These are phyloP conservation scores for Psilocybe azurescens DNA, from an alignment of 768 basidiomycete genomes.

Conservation along the genomic window DNA sequence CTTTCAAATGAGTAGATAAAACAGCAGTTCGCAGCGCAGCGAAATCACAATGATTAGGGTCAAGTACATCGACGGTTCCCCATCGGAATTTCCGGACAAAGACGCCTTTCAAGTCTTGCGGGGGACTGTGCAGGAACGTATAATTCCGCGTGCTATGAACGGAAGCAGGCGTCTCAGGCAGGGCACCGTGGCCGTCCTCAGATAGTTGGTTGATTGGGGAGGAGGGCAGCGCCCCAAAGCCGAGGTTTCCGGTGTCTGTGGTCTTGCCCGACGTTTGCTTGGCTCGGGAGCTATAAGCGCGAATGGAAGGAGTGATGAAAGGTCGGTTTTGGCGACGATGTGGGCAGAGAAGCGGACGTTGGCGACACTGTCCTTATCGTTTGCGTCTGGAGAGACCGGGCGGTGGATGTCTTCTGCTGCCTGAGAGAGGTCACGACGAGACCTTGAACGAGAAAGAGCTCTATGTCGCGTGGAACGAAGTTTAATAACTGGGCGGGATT, in stretches of 20 bases:
- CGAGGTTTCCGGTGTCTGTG: conserved; percentile 35
- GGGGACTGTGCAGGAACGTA: conserved; percentile 57
- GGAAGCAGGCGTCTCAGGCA: conserved; percentile 43
- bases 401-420: conserved; percentile 60
- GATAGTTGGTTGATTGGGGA: conserved; percentile 38
- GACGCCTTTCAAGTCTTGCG: conserved; percentile 72
- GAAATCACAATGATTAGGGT: conserved; percentile 89
- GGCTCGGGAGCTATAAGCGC: conserved; percentile 80
- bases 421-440: conserved; percentile 70
- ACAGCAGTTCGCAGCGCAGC: conserved; percentile 83
- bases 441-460: conserved; percentile 68
- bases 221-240: conserved; percentile 32
- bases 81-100: conserved; percentile 84
- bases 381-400: conserved; percentile 60
- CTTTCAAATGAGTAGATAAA: conserved; percentile 86
- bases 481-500: conserved; percentile 79
- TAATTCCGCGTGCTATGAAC: conserved; percentile 38
- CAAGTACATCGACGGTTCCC: conserved; percentile 88
- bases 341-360: conserved; percentile 80
- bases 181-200: conserved; percentile 48
- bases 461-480: conserved; percentile 60
- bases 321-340: conserved; percentile 62
- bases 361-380: conserved; percentile 72
- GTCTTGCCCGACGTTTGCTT: conserved; percentile 46
- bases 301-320: conserved; percentile 71